Conservation (phyloP, 2,329 filamentous ascomycete genomes). For the Pseudocercospora cruenta region DNA sequence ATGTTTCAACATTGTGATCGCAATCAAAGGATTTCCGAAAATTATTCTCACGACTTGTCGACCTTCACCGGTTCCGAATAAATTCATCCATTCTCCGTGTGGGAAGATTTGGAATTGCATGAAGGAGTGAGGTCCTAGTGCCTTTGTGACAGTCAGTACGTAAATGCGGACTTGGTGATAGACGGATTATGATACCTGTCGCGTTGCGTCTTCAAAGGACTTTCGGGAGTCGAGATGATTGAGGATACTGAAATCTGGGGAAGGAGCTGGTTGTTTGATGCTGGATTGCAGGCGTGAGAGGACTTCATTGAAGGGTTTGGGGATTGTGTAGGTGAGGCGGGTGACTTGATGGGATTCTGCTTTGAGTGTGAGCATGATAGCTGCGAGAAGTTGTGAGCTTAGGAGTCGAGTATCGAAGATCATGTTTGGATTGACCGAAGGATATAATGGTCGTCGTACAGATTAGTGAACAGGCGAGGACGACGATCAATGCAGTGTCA, state of each 20-base stretch:
- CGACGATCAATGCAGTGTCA: too few relatives aligned
- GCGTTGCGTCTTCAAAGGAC: slow-evolving; percentile 17
- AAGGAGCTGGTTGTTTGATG: slow-evolving; percentile 15
- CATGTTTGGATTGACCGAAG: too few relatives aligned
- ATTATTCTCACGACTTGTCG: slow-evolving; percentile 18
- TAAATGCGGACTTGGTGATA: too few relatives aligned
- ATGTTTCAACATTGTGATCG: slow-evolving; percentile 23
- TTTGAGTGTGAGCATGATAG: slow-evolving; percentile 8
- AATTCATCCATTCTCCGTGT: slow-evolving; percentile 21
- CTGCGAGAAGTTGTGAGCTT: too few relatives aligned
- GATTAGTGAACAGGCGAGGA: background rate
- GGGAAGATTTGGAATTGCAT: slow-evolving; percentile 23
- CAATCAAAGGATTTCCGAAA: slow-evolving; percentile 24
- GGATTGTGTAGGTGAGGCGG: slow-evolving; percentile 20
- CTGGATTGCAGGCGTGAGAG: slow-evolving; percentile 21
- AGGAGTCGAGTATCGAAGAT: too few relatives aligned
- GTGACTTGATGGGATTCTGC: slow-evolving; percentile 17
- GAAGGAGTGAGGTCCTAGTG: slow-evolving; percentile 23
- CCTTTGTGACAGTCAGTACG: too few relatives aligned
- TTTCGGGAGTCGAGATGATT: slow-evolving; percentile 21
- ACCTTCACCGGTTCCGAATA: slow-evolving; percentile 21
- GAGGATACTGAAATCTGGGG: slow-evolving; percentile 21
- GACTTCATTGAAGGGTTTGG: slow-evolving; percentile 22
- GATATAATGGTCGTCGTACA: too few relatives aligned
- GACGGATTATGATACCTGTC: background rate